Conservation (phyloP, 208 protist genomes). For the Trypanosoma boissoni region DNA sequence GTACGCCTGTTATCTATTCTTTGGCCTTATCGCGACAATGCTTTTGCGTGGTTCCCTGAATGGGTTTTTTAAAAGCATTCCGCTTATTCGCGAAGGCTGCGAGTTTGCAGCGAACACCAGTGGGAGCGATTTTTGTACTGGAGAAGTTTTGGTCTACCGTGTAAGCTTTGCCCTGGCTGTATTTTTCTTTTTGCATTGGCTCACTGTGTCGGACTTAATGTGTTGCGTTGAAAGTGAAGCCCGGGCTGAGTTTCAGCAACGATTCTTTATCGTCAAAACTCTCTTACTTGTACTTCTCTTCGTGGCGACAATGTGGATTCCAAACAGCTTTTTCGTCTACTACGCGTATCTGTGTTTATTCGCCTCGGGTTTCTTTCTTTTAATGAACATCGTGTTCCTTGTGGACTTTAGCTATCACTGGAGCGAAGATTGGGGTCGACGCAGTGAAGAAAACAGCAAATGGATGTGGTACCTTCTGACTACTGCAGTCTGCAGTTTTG, state of each 20-base stretch:
- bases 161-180: conserved; percentile 75
- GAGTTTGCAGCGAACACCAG: conserved; percentile 19
- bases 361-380: conserved; percentile 71
- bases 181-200: conserved; percentile 84
- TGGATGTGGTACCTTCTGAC: conserved; percentile 86
- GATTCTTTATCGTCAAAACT: conserved; percentile 81
- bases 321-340: conserved; percentile 77
- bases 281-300: conserved; percentile 65
- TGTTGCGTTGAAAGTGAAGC: conserved; percentile 80
- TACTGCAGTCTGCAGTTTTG: conserved; percentile 45
- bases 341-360: conserved; percentile 88
- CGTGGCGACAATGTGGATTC: conserved; percentile 67
- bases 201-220: conserved; percentile 82
- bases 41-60: conserved; percentile 48
- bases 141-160: conserved; percentile 83
- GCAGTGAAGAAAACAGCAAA: conserved; percentile 73
- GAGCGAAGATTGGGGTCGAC: conserved; percentile 89
- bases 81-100: conserved; percentile 63
- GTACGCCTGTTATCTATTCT: conserved; percentile 81
- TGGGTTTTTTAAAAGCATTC: conserved; percentile 45
- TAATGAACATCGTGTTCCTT: conserved; percentile 91
- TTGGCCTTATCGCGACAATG: conserved; percentile 67
- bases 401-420: conserved; percentile 94
- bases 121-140: conserved; percentile 34
- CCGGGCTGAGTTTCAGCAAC: conserved; percentile 67